phyloP scores from a whole-genome alignment of 164 flowering plant genomes.

The Aristolochia fimbriata region DNA sequence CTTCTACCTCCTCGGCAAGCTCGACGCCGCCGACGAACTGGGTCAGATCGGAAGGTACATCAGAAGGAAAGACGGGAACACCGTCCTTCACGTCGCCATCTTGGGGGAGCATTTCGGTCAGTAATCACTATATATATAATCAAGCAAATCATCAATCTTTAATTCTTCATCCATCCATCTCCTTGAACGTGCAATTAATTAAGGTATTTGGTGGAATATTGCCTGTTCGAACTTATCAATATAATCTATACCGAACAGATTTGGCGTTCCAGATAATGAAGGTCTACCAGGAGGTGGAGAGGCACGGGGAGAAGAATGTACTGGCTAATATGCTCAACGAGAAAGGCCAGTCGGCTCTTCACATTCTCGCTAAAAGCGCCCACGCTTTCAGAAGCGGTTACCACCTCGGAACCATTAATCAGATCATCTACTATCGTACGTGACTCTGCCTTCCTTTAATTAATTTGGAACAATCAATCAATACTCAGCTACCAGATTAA shows the following conservation, averaged over 20 bases:
- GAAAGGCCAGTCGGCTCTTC: not conserved
- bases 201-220: no score
- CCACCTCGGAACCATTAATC: not conserved
- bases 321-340: not conserved
- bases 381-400: not conserved
- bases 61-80: slow-evolving; percentile 18
- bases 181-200: no score
- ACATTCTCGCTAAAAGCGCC: not conserved
- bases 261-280: not conserved
- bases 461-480: no score
- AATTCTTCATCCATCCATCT: no score
- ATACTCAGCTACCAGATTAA: no score
- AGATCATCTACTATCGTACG: not conserved
- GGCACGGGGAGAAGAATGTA: not conserved
- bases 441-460: no score
- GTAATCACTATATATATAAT: no score
- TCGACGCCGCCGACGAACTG: no score
- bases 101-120: slow-evolving; percentile 17
- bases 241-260: no score
- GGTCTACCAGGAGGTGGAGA: not conserved
- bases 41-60: no score
- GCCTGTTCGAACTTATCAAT: not conserved
- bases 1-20: no score
- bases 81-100: slow-evolving; percentile 19
- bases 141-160: no score